Percentiles rank a stretch among this genome's conserved stretches.
Conservation (phyloP, 169 alveolate species). For the Cryptosporidium parvum region DNA sequence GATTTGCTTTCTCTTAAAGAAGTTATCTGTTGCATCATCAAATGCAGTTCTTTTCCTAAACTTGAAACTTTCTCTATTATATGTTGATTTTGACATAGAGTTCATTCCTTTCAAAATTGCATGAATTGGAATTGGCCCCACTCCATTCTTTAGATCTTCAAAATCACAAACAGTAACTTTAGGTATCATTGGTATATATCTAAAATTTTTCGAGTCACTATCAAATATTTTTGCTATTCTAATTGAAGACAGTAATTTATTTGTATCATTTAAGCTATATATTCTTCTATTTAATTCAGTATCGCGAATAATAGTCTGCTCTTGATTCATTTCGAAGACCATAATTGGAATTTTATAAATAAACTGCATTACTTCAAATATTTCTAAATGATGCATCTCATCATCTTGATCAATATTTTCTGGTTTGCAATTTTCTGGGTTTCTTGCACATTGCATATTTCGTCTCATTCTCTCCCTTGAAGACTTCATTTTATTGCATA, state of each 20-base stretch:
- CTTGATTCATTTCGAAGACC: slow-evolving; percentile 41
- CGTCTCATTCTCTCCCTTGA: background rate
- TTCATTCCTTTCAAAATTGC: slow-evolving; percentile 17
- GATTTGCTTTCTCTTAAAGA: slow-evolving; percentile 9
- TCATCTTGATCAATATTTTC: background rate
- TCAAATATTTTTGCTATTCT: slow-evolving; percentile 40
- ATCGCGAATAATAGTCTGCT: slow-evolving; percentile 1
- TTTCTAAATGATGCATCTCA: slow-evolving; percentile 17
- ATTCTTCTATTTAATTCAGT: slow-evolving; percentile 46
- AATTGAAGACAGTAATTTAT: slow-evolving; percentile 2
- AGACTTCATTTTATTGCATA: background rate
- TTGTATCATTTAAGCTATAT: slow-evolving; percentile 2
- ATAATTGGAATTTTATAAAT: slow-evolving; percentile 56
- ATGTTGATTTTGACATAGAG: background rate
- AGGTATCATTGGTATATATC: slow-evolving; percentile 50
- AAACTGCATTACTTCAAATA: slow-evolving; percentile 44
- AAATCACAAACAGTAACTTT: slow-evolving; percentile 12
- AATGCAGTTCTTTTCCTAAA: slow-evolving; percentile 44
- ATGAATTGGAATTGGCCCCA: slow-evolving; percentile 51
- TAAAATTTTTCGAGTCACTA: background rate
- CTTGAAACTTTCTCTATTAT: background rate
- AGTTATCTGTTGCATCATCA: slow-evolving; percentile 43
- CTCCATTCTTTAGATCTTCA: slow-evolving; percentile 45
- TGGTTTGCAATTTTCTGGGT: background rate
- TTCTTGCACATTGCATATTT: background rate